Percentiles rank a stretch among this genome's conserved stretches.
Evolutionary conservation across 2,329 filamentous ascomycete species (phyloP).

Genomic region (Ceratocystis papillata): DNA sequence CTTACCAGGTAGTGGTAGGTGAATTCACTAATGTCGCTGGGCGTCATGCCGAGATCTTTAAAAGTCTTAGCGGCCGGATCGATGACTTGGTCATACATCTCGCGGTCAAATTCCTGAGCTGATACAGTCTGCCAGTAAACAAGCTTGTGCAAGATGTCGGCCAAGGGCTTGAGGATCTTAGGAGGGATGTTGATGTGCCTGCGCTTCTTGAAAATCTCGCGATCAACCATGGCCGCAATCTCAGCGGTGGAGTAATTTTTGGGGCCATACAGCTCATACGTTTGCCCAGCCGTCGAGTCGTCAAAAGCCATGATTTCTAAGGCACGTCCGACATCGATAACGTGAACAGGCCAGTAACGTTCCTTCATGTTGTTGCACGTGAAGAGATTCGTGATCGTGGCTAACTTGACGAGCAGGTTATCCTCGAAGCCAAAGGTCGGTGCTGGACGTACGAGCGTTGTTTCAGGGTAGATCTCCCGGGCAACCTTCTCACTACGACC

Average conservation of each 20-base stretch:
- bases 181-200: constrained; percentile 88
- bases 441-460: constrained; percentile 87
- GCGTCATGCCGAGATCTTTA: constrained; percentile 81
- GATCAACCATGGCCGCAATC: constrained; percentile 78
- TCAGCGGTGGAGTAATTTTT: constrained; percentile 84
- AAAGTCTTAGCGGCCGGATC: constrained; percentile 90
- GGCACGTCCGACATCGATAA: constrained; percentile 81
- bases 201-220: constrained; percentile 81
- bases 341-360: constrained; percentile 82
- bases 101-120: constrained; percentile 76
- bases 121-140: constrained; percentile 85
- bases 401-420: constrained; percentile 75
- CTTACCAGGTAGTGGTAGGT: constrained; percentile 91
- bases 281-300: constrained; percentile 80
- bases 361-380: constrained; percentile 91
- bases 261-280: constrained; percentile 87
- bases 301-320: constrained; percentile 85
- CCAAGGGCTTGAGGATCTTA: constrained; percentile 61
- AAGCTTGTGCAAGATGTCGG: constrained; percentile 62
- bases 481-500: constrained; percentile 72
- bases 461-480: constrained; percentile 86
- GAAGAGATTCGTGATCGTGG: constrained; percentile 66
- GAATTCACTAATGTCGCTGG: constrained; percentile 71
- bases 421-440: constrained; percentile 95
- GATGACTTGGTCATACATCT: constrained; percentile 87